Conservation (phyloP, 2,329 filamentous ascomycete species). For the Pseudogymnoascus sp. region DNA sequence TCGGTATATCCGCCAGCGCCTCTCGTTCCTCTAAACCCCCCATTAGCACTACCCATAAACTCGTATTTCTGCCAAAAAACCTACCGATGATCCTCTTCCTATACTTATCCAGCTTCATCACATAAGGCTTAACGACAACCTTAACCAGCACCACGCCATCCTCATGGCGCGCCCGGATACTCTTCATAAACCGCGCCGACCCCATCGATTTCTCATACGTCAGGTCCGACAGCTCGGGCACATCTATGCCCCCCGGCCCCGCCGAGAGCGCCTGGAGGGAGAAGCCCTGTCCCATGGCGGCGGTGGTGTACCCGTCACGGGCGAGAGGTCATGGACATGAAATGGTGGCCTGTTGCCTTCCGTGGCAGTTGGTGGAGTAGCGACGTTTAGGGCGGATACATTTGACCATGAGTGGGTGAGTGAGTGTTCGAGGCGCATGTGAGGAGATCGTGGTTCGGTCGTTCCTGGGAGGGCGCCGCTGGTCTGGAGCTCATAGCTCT, state of each 20-base stretch:
- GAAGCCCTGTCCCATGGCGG: conserved; percentile 86
- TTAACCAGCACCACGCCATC: conserved; percentile 92
- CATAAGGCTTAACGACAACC: conserved; percentile 86
- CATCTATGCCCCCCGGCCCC: conserved; percentile 86
- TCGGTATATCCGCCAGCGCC: conserved; percentile 72
- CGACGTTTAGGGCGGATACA: not conserved
- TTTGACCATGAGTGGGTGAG: not conserved
- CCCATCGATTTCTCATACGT: conserved; percentile 89
- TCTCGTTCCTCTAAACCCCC: conserved; percentile 60
- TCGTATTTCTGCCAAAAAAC: conserved; percentile 24
- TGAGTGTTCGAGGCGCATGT: not conserved
- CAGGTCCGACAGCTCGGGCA: conserved; percentile 82
- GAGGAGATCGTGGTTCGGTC: not conserved
- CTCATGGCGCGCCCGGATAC: conserved; percentile 79
- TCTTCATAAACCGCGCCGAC: conserved; percentile 92
- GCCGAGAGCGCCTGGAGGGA: conserved; percentile 86
- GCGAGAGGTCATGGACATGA: conserved; percentile 20
- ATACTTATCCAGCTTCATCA: conserved; percentile 72
- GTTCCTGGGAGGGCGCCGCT: not conserved
- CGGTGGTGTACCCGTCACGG: conserved; percentile 20
- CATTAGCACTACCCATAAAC: conserved; percentile 12
- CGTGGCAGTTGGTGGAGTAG: not conserved
- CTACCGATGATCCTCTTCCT: conserved; percentile 66
- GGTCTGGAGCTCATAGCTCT: conserved; percentile 1
- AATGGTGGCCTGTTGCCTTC: not conserved